These are phyloP conservation scores for Nigrograna mackinnonii DNA, from an alignment of 2,329 filamentous ascomycete genomes.

Conservation along the genomic window DNA sequence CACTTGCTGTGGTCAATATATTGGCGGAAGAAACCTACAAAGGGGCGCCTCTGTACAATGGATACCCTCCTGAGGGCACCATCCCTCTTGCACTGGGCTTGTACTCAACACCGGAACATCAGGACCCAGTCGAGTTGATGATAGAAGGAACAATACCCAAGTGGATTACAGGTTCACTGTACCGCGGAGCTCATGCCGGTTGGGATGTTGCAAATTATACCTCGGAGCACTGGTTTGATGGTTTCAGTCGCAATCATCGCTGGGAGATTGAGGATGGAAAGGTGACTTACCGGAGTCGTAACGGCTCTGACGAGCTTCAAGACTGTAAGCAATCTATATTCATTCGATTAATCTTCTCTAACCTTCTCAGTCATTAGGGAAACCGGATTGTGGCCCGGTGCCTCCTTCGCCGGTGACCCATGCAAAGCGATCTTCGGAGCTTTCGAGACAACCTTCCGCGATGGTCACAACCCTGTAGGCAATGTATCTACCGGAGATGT, in stretches of 20 bases:
- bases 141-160: conserved; percentile 8
- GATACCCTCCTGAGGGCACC: conserved; percentile 5
- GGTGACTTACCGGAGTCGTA: conserved; percentile 7
- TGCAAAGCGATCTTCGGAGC: conserved; percentile 11
- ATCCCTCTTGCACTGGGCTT: conserved; percentile 6
- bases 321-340: conserved; percentile 4
- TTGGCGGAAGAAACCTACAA: too few relatives aligned
- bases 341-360: background rate
- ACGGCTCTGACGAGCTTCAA: conserved; percentile 5
- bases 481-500: background rate
- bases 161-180: conserved; percentile 7
- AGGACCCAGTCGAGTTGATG: conserved; percentile 2
- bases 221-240: conserved; percentile 9
- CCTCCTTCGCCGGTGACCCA: conserved; percentile 6
- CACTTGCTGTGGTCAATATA: too few relatives aligned
- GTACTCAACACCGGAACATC: conserved; percentile 7
- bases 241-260: conserved; percentile 9
- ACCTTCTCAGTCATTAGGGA: conserved; percentile 4
- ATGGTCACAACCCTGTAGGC: conserved; percentile 4
- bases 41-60: too few relatives aligned
- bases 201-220: conserved; percentile 11
- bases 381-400: conserved; percentile 4
- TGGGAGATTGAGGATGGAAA: conserved; percentile 9
- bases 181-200: conserved; percentile 7
- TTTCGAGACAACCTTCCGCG: conserved; percentile 6